These are phyloP conservation scores for Gynochthodes officinalis DNA, from an alignment of 257 asterid genomes.

Conservation along the genomic window DNA sequence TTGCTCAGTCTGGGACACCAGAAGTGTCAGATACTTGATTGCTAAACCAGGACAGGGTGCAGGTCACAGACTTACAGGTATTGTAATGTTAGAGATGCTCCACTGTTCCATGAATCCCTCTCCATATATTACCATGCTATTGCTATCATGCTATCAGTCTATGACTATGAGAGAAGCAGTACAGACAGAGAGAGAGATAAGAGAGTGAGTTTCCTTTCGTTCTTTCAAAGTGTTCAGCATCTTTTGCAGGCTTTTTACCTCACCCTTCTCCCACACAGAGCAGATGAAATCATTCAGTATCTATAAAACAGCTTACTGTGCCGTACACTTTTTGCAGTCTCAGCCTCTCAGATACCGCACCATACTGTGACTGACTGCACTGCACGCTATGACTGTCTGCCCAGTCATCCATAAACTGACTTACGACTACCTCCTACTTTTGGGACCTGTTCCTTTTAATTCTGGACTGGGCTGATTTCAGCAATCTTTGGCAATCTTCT, in stretches of 20 bases:
- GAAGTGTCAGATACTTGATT: slow-evolving; percentile 12
- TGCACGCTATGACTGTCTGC: slow-evolving; percentile 3
- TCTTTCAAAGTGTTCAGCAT: slow-evolving; percentile 14
- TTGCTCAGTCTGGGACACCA: not conserved
- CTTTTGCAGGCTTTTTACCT: slow-evolving; percentile 19
- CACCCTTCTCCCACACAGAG: slow-evolving; percentile 4
- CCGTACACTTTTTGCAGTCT: slow-evolving; percentile 20
- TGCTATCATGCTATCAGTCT: no score
- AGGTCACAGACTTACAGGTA: not conserved
- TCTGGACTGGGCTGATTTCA: not conserved
- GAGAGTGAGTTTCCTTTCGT: not conserved
- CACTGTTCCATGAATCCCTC: slow-evolving; percentile 9
- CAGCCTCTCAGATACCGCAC: slow-evolving; percentile 12
- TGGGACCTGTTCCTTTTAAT: not conserved
- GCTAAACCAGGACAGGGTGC: not conserved
- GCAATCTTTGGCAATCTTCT: not conserved
- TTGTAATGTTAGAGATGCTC: slow-evolving; percentile 11
- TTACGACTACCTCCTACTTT: slow-evolving; percentile 13
- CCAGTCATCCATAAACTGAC: slow-evolving; percentile 19
- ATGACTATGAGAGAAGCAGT: no score
- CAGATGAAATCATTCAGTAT: slow-evolving; percentile 13
- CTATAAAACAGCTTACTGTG: not conserved
- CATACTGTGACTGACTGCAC: slow-evolving; percentile 8
- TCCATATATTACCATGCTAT: not conserved
- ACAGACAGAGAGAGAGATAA: not conserved